Base-by-base conservation (phyloP, 164 flowering plant genomes). In the Brasenia schreberi region DNA sequence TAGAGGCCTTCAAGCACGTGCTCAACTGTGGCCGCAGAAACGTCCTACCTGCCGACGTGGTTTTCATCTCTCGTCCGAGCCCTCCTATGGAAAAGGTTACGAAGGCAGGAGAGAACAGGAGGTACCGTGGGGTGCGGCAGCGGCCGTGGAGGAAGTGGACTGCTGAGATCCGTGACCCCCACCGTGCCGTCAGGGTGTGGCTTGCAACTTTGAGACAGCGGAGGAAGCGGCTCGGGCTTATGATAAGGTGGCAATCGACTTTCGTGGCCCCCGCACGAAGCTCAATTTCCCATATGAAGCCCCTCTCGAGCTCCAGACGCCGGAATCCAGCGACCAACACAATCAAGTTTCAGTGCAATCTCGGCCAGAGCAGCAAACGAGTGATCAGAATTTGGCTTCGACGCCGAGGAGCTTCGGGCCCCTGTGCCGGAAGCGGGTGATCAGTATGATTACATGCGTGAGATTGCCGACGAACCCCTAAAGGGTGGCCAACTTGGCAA, bases 101-200 rank as follows among this genome's bases (percentile, higher is more conserved):
- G 53, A 7, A 23, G 53, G 53, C 7, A 4, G 53, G 5, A 45
- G 53, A 45, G 53, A 65, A 65, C 18, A 65, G 56, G 67, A 65
- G 49, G 56, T 65, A 65, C 67, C 23, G 67, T 42, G 67, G 67
- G 14, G 67, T 65, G 60, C 23, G 67, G 61, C 67, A 49, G 67
- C 52, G 67, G 67, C 67, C 67, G 60, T 65, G 61, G 67, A 60
- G 67, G 5, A 65, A 65, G 42, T 65, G 67, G 67, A 60, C 67
- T 9, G 67, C 67, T 5, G 67, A 65, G 67, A 65, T 65, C 49
- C 53, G 67, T 12, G 67, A 65, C 42, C 67, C 67, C 4, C 61
- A 59, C 59, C 52, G 56, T 39, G 60, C 67, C 7, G 18, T 59
- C n/a, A 49, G 67, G 23, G 67, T 65, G 42, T 65, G 67, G 67